Evolutionary conservation across 495 filamentous ascomycete species (phyloP).

Genomic region (Penicillium diatomitis): DNA sequence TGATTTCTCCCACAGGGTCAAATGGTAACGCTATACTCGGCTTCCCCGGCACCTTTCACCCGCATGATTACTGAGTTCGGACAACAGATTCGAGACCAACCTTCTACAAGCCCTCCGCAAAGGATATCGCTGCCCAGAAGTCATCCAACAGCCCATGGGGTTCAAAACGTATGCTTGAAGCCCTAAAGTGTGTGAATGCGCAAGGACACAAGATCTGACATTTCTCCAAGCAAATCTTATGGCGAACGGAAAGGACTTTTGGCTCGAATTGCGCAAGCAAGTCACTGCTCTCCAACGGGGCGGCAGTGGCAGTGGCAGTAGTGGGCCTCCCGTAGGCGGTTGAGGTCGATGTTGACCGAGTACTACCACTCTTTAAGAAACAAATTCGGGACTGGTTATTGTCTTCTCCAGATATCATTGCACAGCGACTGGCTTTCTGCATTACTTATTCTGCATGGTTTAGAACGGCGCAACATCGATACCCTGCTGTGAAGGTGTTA

Average conservation of each 20-base stretch:
- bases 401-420: conserved; percentile 8
- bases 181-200: no score
- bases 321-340: conserved; percentile 33
- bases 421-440: conserved; percentile 13
- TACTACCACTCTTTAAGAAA: background rate
- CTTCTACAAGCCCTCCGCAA: conserved; percentile 32
- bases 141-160: conserved; percentile 38
- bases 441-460: conserved; percentile 17
- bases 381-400: background rate
- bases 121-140: conserved; percentile 27
- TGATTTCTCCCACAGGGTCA: conserved; percentile 12
- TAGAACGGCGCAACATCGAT: conserved; percentile 25
- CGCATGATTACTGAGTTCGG: conserved; percentile 1
- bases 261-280: conserved; percentile 44
- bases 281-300: conserved; percentile 32
- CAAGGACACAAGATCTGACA: no score
- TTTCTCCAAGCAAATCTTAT: conserved; percentile 36
- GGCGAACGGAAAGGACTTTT: conserved; percentile 48
- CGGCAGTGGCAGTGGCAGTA: background rate
- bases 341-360: conserved; percentile 14
- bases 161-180: conserved; percentile 34
- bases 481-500: conserved; percentile 20
- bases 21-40: conserved; percentile 9
- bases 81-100: conserved; percentile 23
- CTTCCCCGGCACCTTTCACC: background rate